These are phyloP conservation scores for Boletus edulis DNA, from an alignment of 768 basidiomycete species.

Conservation along the genomic window DNA sequence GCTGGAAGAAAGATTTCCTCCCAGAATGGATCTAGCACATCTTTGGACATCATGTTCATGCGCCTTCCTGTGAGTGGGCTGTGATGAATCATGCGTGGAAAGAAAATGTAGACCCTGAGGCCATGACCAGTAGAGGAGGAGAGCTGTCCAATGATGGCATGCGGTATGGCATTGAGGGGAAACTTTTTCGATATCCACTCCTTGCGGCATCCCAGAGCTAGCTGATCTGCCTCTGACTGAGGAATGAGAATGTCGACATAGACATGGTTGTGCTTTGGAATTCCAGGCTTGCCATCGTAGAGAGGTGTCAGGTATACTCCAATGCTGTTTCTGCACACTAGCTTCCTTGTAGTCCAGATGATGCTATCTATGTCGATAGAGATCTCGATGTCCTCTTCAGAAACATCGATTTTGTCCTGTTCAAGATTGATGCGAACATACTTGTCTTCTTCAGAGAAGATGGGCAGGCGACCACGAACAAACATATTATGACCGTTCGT, in stretches of 20 bases:
- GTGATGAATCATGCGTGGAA: conserved; percentile 10
- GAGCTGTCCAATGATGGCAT: conserved; percentile 2
- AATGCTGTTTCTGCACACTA: neutral
- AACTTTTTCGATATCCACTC: conserved; percentile 5
- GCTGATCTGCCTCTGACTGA: conserved; percentile 2
- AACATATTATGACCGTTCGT: neutral
- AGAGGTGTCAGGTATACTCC: neutral
- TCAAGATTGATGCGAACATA: neutral
- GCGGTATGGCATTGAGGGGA: conserved; percentile 2
- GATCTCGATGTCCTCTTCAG: neutral
- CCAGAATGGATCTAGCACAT: conserved; percentile 6
- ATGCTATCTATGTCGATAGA: conserved; percentile 5
- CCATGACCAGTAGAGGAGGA: neutral
- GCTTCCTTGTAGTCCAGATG: neutral
- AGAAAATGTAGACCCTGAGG: conserved; percentile 3
- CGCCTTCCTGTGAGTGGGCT: neutral
- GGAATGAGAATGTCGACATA: conserved; percentile 7
- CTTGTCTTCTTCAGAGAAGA: neutral
- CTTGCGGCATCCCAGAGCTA: too few relatives aligned
- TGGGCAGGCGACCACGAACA: neutral
- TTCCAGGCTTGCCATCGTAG: neutral
- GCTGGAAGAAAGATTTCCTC: conserved; percentile 2
- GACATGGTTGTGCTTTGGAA: conserved; percentile 14
- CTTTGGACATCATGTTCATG: conserved; percentile 2
- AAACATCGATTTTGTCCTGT: neutral